Evolutionary conservation across 176 grass and related monocot genomes (phyloP).

Genomic region (Eremochloa ophiuroides): DNA sequence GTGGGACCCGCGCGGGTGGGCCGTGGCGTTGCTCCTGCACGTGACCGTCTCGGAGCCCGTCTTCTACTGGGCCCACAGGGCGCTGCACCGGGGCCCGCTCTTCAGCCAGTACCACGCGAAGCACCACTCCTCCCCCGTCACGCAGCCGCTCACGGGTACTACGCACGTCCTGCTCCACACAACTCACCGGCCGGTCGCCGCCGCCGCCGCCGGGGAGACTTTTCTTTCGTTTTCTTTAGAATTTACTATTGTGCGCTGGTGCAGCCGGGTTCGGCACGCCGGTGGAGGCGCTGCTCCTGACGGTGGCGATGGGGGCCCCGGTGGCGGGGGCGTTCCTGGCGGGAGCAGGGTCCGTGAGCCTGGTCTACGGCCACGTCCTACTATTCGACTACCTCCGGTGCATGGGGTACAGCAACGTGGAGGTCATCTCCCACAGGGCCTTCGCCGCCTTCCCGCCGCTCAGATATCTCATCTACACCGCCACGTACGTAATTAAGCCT

Average conservation of each 20-base stretch:
- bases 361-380: slow-evolving; percentile 64
- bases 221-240: no score
- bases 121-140: slow-evolving; percentile 65
- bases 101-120: slow-evolving; percentile 56
- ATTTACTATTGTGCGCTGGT: no score
- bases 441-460: slow-evolving; percentile 48
- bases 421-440: slow-evolving; percentile 54
- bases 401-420: slow-evolving; percentile 95
- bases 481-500: no score
- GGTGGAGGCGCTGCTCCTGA: slow-evolving; percentile 71
- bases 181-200: no score
- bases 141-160: slow-evolving; percentile 71
- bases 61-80: slow-evolving; percentile 68
- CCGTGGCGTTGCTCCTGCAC: slow-evolving; percentile 50
- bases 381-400: slow-evolving; percentile 69
- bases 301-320: slow-evolving; percentile 54
- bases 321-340: slow-evolving; percentile 52
- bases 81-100: slow-evolving; percentile 48
- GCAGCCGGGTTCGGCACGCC: slow-evolving; percentile 74
- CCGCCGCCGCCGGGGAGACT: no score
- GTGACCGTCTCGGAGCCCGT: slow-evolving; percentile 62
- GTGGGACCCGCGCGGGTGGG: slow-evolving; percentile 42
- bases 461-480: slow-evolving; percentile 88
- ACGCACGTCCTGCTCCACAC: no score
- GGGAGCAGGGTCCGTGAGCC: slow-evolving; percentile 58